Evolutionary conservation across 2,329 filamentous ascomycete species (phyloP).

Genomic region (Dichotomopilus funicola): DNA sequence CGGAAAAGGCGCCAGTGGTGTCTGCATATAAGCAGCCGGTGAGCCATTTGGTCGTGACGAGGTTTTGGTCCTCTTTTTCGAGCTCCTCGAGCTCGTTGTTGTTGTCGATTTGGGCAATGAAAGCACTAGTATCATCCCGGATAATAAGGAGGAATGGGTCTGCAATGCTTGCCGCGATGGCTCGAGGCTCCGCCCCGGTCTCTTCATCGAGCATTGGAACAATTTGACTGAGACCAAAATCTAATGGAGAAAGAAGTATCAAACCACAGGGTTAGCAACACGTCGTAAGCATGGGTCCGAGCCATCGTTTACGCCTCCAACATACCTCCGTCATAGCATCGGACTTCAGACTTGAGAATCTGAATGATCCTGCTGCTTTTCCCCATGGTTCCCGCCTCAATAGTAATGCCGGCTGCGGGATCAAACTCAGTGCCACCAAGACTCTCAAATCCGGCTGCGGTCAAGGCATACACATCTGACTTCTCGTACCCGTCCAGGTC

Average conservation of each 20-base stretch:
- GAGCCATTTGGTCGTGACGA: conserved; percentile 64
- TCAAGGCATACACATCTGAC: conserved; percentile 71
- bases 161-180: conserved; percentile 73
- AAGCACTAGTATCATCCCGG: conserved; percentile 74
- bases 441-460: conserved; percentile 66
- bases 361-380: conserved; percentile 77
- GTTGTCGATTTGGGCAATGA: conserved; percentile 71
- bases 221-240: conserved; percentile 84
- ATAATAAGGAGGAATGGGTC: conserved; percentile 82
- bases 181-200: conserved; percentile 70
- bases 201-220: conserved; percentile 89
- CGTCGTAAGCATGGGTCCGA: too few relatives aligned
- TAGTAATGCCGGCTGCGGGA: conserved; percentile 74
- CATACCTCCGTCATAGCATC: conserved; percentile 84
- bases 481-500: conserved; percentile 64
- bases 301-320: conserved; percentile 15
- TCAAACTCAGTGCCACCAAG: conserved; percentile 86
- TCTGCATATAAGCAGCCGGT: conserved; percentile 81
- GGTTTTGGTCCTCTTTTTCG: conserved; percentile 52
- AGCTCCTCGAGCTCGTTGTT: conserved; percentile 82
- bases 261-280: conserved; percentile 10
- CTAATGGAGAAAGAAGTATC: conserved; percentile 37
- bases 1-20: conserved; percentile 47
- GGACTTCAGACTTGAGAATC: conserved; percentile 76
- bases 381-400: conserved; percentile 81